phyloP scores from a whole-genome alignment of 2,329 filamentous ascomycete species.

The Gyromitra esculenta region DNA sequence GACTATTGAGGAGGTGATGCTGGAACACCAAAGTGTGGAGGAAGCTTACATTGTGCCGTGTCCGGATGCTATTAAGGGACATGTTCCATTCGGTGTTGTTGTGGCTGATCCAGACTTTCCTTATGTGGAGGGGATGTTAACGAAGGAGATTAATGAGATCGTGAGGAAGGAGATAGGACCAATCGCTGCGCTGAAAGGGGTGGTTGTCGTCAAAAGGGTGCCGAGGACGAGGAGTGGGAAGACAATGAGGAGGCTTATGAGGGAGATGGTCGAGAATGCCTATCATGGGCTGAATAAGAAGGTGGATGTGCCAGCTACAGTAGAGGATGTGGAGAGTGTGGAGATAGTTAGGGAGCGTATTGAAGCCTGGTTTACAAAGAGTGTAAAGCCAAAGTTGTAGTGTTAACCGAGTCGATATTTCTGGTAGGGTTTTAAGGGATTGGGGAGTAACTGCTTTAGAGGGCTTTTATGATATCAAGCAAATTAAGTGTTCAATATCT shows the following conservation, averaged over 20 bases:
- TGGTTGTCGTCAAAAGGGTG: slow-evolving; percentile 88
- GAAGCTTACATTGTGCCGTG: slow-evolving; percentile 89
- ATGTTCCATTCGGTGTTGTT: slow-evolving; percentile 90
- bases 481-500: not conserved
- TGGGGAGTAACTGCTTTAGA: not conserved
- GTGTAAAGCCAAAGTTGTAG: slow-evolving; percentile 63
- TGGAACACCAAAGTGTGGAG: slow-evolving; percentile 78
- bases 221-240: slow-evolving; percentile 94
- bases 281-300: slow-evolving; percentile 77
- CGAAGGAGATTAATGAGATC: slow-evolving; percentile 73
- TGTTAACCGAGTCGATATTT: not conserved
- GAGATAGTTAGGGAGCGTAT: slow-evolving; percentile 77
- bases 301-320: slow-evolving; percentile 81
- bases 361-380: slow-evolving; percentile 75
- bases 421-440: not conserved
- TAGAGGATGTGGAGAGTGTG: slow-evolving; percentile 81
- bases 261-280: slow-evolving; percentile 85
- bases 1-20: slow-evolving; percentile 89
- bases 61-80: slow-evolving; percentile 85
- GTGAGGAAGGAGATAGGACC: slow-evolving; percentile 85
- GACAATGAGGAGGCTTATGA: slow-evolving; percentile 81
- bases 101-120: slow-evolving; percentile 66
- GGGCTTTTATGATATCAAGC: not conserved
- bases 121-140: slow-evolving; percentile 56
- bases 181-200: slow-evolving; percentile 84